A percentile compares a stretch with the other conserved stretches of the same genome.
phyloP scores from a whole-genome alignment of 1,139 yeast species.

The Debaryomyces nepalensis region DNA sequence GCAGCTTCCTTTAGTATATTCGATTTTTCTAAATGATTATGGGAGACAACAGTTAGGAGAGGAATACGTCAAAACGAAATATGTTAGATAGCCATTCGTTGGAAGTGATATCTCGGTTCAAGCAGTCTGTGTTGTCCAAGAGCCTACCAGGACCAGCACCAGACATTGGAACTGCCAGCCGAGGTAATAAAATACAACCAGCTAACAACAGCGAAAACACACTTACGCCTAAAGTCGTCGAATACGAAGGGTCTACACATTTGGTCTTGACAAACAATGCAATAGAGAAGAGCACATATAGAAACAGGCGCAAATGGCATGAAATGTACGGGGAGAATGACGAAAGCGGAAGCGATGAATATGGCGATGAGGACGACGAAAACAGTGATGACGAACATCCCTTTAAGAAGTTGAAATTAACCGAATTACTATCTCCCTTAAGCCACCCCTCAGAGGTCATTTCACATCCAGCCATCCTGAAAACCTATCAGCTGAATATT shows the following conservation, averaged over 20 bases:
- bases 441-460: slow-evolving; percentile 80
- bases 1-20: neutral
- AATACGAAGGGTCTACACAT: slow-evolving; percentile 46
- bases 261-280: slow-evolving; percentile 43
- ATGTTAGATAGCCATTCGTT: slow-evolving; percentile 48
- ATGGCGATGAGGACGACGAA: slow-evolving; percentile 26
- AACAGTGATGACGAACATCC: slow-evolving; percentile 38
- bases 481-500: slow-evolving; percentile 60
- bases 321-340: slow-evolving; percentile 28
- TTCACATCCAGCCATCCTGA: slow-evolving; percentile 68
- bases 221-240: slow-evolving; percentile 43
- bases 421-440: slow-evolving; percentile 74
- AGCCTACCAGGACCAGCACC: slow-evolving; percentile 16
- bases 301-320: slow-evolving; percentile 45
- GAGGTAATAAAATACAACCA: slow-evolving; percentile 40
- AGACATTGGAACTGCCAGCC: slow-evolving; percentile 31
- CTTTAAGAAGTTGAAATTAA: slow-evolving; percentile 41
- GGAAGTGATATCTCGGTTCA: slow-evolving; percentile 45
- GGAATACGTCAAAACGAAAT: slow-evolving; percentile 11
- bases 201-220: slow-evolving; percentile 26
- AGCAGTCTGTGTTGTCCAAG: slow-evolving; percentile 39
- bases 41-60: neutral
- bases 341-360: slow-evolving; percentile 17
- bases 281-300: slow-evolving; percentile 32
- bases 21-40: slow-evolving; percentile 1